Evolutionary conservation across 345 rosid species (phyloP).

Genomic region (Gossypium longicalyx): DNA sequence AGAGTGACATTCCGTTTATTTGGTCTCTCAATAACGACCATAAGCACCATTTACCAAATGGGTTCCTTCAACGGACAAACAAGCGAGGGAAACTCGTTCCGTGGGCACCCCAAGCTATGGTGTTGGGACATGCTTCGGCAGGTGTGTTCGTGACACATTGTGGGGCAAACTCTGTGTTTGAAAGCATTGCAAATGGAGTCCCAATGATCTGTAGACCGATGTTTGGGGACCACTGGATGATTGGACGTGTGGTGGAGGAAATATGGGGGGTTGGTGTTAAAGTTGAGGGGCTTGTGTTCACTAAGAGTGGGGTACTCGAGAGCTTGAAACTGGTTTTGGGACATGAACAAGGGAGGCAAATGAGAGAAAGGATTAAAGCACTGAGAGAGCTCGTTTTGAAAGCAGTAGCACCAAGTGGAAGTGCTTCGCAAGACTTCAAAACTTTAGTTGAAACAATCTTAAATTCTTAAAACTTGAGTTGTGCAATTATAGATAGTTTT

Average conservation of each 20-base stretch:
- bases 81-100: slow-evolving; percentile 38
- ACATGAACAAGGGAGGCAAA: slow-evolving; percentile 32
- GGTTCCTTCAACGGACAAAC: slow-evolving; percentile 37
- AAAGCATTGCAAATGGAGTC: slow-evolving; percentile 46
- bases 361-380: slow-evolving; percentile 27
- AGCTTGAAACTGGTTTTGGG: slow-evolving; percentile 35
- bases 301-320: slow-evolving; percentile 27
- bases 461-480: neutral
- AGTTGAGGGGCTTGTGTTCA: slow-evolving; percentile 31
- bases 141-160: slow-evolving; percentile 45
- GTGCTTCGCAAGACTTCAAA: slow-evolving; percentile 25
- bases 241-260: slow-evolving; percentile 44
- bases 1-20: slow-evolving; percentile 36
- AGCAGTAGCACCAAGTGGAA: slow-evolving; percentile 32
- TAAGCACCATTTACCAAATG: slow-evolving; percentile 23
- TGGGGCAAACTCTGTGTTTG: slow-evolving; percentile 49
- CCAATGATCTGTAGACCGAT: slow-evolving; percentile 63
- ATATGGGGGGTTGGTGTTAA: slow-evolving; percentile 49
- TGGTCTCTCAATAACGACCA: slow-evolving; percentile 42
- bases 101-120: no score
- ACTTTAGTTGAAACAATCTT: slow-evolving; percentile 5
- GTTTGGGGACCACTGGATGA: slow-evolving; percentile 47
- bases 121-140: slow-evolving; percentile 11
- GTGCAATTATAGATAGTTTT: no score
- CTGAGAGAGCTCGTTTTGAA: slow-evolving; percentile 26